These are phyloP conservation scores for Scalesia atractyloides DNA, from an alignment of 129 eudicot genomes.

Conservation along the genomic window DNA sequence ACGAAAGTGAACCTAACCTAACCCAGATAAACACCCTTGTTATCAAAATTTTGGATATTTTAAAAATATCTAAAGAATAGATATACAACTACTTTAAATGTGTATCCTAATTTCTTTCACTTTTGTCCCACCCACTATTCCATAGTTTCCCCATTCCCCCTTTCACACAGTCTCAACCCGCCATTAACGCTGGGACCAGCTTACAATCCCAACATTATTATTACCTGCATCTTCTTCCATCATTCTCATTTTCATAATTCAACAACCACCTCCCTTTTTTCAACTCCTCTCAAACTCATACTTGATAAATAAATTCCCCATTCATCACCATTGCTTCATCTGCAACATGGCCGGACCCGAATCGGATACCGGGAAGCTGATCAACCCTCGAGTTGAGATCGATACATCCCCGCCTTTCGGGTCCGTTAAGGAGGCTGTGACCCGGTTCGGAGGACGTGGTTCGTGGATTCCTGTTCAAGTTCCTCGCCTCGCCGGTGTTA, in stretches of 20 bases:
- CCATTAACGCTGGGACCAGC: constrained; percentile 43
- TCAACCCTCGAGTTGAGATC: constrained; percentile 63
- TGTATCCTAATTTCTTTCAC: constrained; percentile 17
- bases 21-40: too few relatives aligned
- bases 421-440: constrained; percentile 85
- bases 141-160: constrained; percentile 14
- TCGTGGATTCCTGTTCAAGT: constrained; percentile 68
- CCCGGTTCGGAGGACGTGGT: constrained; percentile 82
- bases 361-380: constrained; percentile 22
- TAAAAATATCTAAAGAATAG: too few relatives aligned
- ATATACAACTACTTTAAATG: not conserved
- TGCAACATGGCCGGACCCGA: constrained; percentile 19
- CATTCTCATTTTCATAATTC: constrained; percentile 15
- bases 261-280: not conserved
- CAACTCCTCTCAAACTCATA: too few relatives aligned
- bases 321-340: constrained; percentile 6
- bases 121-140: constrained; percentile 33
- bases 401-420: constrained; percentile 77
- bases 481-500: constrained; percentile 57
- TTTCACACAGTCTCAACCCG: constrained; percentile 20
- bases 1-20: too few relatives aligned
- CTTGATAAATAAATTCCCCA: constrained; percentile 1
- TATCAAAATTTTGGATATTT: too few relatives aligned
- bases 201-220: constrained; percentile 36
- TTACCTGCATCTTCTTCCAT: constrained; percentile 26